Conservation (phyloP, 441 rosid genomes). For the Euphorbia celastroides region DNA sequence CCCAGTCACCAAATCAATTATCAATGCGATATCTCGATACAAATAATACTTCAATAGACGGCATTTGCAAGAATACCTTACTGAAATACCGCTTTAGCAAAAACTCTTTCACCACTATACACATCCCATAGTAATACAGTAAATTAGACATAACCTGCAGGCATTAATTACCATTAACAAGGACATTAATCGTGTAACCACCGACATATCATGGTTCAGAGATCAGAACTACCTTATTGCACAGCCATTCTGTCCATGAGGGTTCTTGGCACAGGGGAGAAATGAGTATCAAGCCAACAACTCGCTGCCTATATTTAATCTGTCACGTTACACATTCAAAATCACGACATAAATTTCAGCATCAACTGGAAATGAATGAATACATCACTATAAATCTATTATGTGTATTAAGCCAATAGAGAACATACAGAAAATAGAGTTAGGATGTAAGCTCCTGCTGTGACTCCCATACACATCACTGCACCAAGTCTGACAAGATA, state of each 20-base stretch:
- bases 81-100: constrained; percentile 87
- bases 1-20: constrained; percentile 15
- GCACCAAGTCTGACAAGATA: constrained; percentile 61
- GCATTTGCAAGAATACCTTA: constrained; percentile 48
- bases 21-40: constrained; percentile 1
- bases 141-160: constrained; percentile 77
- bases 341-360: constrained; percentile 7
- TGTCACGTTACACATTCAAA: constrained; percentile 25
- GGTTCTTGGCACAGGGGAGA: constrained; percentile 92
- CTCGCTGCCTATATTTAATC: constrained; percentile 89
- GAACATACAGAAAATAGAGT: constrained; percentile 86
- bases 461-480: constrained; percentile 96
- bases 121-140: constrained; percentile 87
- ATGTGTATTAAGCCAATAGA: constrained; percentile 5
- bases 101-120: constrained; percentile 80
- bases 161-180: constrained; percentile 11
- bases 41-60: constrained; percentile 4
- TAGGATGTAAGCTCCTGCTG: constrained; percentile 95
- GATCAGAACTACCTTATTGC: constrained; percentile 70
- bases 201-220: constrained; percentile 12
- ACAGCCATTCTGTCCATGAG: constrained; percentile 97
- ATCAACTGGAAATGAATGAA: neutral
- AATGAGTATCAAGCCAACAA: constrained; percentile 79
- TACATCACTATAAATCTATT: constrained; percentile 3
- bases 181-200: constrained; percentile 11